Evolutionary conservation across 129 eudicot species (phyloP).

Genomic region (Logfia minima): DNA sequence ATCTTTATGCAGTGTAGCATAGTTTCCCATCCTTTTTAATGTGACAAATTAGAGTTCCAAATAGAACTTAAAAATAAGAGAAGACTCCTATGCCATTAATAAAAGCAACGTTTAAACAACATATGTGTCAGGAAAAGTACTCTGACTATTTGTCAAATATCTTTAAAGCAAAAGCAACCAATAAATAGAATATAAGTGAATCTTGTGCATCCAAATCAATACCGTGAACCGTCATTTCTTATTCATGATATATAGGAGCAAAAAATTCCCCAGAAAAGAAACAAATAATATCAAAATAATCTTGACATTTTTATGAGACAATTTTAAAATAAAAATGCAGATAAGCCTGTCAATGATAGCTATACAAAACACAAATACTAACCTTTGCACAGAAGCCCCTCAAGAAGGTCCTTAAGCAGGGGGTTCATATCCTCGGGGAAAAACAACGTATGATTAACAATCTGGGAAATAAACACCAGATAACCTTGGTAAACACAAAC

Average conservation of each 20-base stretch:
- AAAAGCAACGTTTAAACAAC: neutral
- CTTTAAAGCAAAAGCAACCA: neutral
- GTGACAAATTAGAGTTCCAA: neutral
- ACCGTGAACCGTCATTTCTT: neutral
- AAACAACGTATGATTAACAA: constrained; percentile 7
- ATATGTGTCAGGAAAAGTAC: neutral
- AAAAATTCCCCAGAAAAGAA: neutral
- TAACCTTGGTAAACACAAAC: constrained; percentile 25
- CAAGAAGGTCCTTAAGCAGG: constrained; percentile 13
- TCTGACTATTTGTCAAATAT: neutral
- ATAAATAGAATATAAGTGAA: constrained; percentile 1
- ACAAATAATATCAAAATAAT: neutral
- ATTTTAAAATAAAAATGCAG: neutral
- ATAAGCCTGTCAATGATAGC: neutral
- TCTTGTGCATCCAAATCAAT: constrained; percentile 7
- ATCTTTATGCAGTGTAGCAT: neutral
- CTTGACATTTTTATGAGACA: neutral
- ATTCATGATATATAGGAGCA: constrained; percentile 5
- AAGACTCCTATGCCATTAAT: neutral
- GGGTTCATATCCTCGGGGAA: constrained; percentile 15
- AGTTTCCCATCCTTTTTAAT: neutral
- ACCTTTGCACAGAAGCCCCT: constrained; percentile 99
- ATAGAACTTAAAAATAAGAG: neutral
- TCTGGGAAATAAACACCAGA: neutral
- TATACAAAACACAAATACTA: constrained; percentile 1